Base-by-base conservation (phyloP, 2,329 filamentous ascomycete species). In the Penicillium sp. region DNA sequence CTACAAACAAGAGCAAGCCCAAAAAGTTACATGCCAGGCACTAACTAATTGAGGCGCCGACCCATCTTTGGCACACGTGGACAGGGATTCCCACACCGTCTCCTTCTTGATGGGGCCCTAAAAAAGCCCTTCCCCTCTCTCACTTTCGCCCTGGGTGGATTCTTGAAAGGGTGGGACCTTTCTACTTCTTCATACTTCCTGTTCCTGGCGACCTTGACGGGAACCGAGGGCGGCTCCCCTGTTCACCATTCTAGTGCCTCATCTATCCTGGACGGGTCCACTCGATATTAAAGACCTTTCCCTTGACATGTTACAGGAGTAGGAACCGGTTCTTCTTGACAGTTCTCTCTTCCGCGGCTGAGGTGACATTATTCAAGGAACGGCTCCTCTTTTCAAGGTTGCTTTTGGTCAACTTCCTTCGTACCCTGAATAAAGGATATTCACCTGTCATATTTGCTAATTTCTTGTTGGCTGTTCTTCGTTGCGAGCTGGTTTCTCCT, bases 221-320 rank as follows among this genome's bases (percentile, higher is more conserved):
- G 56, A 50, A 65, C 64, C 60, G 63, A 69, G 61, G 63, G 65
- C 59, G 62, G 59, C 49, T 65, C 63, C 58, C 60, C 59, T 56
- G 52, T 62, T 63, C 55, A 57, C 57, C 57, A 47, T 58, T 43
- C 53, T 58, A 20, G 45, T 48, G 28, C 28, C 45, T 48, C 1
- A 1, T 49, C 49, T 39, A 38, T 35, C 49, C 34, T 53, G n/a
- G 45, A 48, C 56, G 60, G 64, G 59, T 64, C 63, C 64, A 67
- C 63, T 61, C 14, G 51, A 43, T 47, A 42, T 60, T 59, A 63
- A 64, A 61, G 54, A 53, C 59, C 56, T 48, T 43, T n/a, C n/a
- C 45, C 45, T 25, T 49, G 54, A 28, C 31, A 17, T 8, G 37
- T 42, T 25, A 48, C 31, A 47, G 42, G 54, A 55, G 37, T 17